Conservation (phyloP, 2,329 filamentous ascomycete species). For the Xylariaceae sp. region DNA sequence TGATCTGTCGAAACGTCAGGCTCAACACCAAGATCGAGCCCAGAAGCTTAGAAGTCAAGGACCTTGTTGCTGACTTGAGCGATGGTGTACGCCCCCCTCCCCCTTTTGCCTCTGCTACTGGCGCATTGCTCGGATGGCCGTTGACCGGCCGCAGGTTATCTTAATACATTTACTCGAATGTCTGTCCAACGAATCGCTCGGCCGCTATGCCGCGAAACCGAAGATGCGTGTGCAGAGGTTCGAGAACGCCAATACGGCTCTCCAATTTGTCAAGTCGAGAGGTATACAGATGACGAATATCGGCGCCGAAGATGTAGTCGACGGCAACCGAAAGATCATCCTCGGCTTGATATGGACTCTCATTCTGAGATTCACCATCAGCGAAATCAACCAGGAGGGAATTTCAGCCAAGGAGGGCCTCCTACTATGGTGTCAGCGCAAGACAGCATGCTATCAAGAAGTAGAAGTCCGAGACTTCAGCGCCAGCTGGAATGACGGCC, state of each 20-base stretch:
- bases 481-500: slow-evolving; percentile 90
- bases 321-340: slow-evolving; percentile 96
- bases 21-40: slow-evolving; percentile 89
- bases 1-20: slow-evolving; percentile 44
- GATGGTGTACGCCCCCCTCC: slow-evolving; percentile 66
- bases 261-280: slow-evolving; percentile 85
- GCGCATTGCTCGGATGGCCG: slow-evolving; percentile 5
- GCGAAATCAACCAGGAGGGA: slow-evolving; percentile 95
- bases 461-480: slow-evolving; percentile 95
- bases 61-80: slow-evolving; percentile 82
- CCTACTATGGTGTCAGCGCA: slow-evolving; percentile 93
- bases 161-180: slow-evolving; percentile 97
- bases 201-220: slow-evolving; percentile 91
- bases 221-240: slow-evolving; percentile 95
- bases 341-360: slow-evolving; percentile 96
- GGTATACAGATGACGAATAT: slow-evolving; percentile 98
- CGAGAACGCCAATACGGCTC: slow-evolving; percentile 93
- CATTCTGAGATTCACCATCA: slow-evolving; percentile 96
- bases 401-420: slow-evolving; percentile 96
- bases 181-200: slow-evolving; percentile 87
- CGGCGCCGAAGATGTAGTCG: slow-evolving; percentile 94
- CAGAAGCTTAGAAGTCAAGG: slow-evolving; percentile 71
- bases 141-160: too few relatives aligned
- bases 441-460: slow-evolving; percentile 97
- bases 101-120: not conserved